Conservation (phyloP, 1,284 basidiomycete species). For the Xerocomus minutiporus region DNA sequence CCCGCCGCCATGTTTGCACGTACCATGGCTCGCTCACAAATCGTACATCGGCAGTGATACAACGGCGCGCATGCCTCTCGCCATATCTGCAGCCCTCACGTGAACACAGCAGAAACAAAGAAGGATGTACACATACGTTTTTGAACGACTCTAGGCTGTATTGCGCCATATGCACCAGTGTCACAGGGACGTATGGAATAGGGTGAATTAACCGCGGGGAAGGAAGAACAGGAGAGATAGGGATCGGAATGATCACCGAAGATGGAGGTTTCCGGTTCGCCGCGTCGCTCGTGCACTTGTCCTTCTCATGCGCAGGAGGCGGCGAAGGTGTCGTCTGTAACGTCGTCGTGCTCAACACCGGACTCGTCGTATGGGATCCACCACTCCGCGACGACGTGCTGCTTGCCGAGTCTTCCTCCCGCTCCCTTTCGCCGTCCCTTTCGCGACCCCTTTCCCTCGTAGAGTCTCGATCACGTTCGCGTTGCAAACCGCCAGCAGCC, state of each 20-base stretch:
- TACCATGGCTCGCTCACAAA: conserved; percentile 62
- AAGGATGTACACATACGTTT: conserved; percentile 40
- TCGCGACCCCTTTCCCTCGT: conserved; percentile 32
- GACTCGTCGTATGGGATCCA: conserved; percentile 60
- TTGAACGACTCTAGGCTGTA: conserved; percentile 57
- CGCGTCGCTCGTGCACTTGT: conserved; percentile 16
- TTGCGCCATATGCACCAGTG: conserved; percentile 53
- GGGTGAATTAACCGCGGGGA: conserved; percentile 54
- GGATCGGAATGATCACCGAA: conserved; percentile 37
- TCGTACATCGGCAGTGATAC: conserved; percentile 65
- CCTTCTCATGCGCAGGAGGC: conserved; percentile 42
- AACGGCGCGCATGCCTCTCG: conserved; percentile 65
- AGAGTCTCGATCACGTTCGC: conserved; percentile 8
- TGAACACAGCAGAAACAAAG: conserved; percentile 6
- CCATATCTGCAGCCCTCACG: conserved; percentile 49
- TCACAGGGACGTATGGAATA: conserved; percentile 66
- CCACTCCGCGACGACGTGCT: conserved; percentile 45
- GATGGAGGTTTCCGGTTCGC: conserved; percentile 9
- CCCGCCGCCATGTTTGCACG: conserved; percentile 32
- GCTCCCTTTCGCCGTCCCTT: conserved; percentile 30
- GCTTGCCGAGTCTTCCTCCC: conserved; percentile 39
- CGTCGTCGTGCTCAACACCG: conserved; percentile 68
- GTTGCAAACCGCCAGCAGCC: conserved; percentile 27
- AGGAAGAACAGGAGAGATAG: conserved; percentile 53
- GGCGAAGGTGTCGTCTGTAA: conserved; percentile 71